These are phyloP conservation scores for Globisporangium heterothallicum DNA, from an alignment of 352 stramenopile species.

Conservation along the genomic window DNA sequence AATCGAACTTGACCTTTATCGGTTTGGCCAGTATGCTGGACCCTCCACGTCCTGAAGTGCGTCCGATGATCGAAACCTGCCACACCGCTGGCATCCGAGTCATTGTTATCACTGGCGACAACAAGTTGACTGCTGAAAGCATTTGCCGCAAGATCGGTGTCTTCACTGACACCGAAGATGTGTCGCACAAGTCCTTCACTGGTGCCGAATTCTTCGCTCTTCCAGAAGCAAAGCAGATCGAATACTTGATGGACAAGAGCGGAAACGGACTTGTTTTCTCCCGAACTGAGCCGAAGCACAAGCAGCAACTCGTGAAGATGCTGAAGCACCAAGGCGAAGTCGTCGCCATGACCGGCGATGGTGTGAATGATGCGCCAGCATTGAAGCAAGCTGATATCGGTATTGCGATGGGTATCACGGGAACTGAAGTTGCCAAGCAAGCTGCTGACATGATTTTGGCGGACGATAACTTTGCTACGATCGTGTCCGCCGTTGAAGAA, in stretches of 20 bases:
- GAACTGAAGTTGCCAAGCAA: slow-evolving; percentile 97
- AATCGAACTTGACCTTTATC: slow-evolving; percentile 96
- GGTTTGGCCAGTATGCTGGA: slow-evolving; percentile 98
- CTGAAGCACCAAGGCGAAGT: slow-evolving; percentile 94
- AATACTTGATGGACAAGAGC: slow-evolving; percentile 75
- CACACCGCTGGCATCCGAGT: slow-evolving; percentile 96
- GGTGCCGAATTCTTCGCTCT: slow-evolving; percentile 95
- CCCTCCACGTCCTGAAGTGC: slow-evolving; percentile 95
- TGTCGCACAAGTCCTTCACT: slow-evolving; percentile 92
- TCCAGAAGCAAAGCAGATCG: slow-evolving; percentile 87
- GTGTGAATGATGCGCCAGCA: slow-evolving; percentile 98
- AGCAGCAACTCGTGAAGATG: slow-evolving; percentile 95
- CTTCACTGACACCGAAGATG: slow-evolving; percentile 78
- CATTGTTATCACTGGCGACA: slow-evolving; percentile 99
- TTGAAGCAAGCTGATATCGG: slow-evolving; percentile 98
- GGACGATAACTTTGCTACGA: slow-evolving; percentile 99
- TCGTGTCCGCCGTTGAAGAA: slow-evolving; percentile 90
- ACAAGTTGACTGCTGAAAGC: slow-evolving; percentile 96
- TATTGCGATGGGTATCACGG: slow-evolving; percentile 98
- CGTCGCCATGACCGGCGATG: slow-evolving; percentile 97
- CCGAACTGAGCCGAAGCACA: slow-evolving; percentile 96
- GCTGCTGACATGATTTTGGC: slow-evolving; percentile 97
- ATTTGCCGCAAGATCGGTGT: slow-evolving; percentile 98
- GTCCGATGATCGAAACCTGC: slow-evolving; percentile 93
- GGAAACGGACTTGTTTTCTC: slow-evolving; percentile 95